Percentiles rank a stretch among this genome's conserved stretches.
Evolutionary conservation across 805 yeast genomes (phyloP).

Genomic region (Barnettozyma sp.): DNA sequence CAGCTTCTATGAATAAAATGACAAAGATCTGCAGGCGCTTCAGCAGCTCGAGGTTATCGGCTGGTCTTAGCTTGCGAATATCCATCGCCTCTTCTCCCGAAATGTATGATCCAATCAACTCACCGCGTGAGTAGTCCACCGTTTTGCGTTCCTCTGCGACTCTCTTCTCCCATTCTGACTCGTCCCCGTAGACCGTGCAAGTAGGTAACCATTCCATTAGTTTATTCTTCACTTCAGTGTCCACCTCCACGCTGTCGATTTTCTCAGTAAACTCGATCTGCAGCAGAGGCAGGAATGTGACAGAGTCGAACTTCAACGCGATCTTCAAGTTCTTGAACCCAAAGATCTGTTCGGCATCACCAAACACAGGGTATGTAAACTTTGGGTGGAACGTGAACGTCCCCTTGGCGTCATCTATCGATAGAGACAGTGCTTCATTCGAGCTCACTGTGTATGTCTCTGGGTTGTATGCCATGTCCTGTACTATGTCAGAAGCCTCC

Average conservation of each 20-base stretch:
- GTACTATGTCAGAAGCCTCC: too few species aligned
- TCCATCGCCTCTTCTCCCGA: slow-evolving; percentile 36
- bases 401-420: slow-evolving; percentile 51
- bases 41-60: slow-evolving; percentile 31
- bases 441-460: slow-evolving; percentile 72
- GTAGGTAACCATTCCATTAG: slow-evolving; percentile 57
- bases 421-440: slow-evolving; percentile 57
- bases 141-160: slow-evolving; percentile 40
- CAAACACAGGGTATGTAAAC: slow-evolving; percentile 91
- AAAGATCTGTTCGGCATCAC: slow-evolving; percentile 81
- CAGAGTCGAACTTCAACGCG: slow-evolving; percentile 63
- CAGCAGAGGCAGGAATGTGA: slow-evolving; percentile 66
- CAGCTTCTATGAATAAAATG: slow-evolving; percentile 86
- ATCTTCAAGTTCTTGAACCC: slow-evolving; percentile 73
- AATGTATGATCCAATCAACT: slow-evolving; percentile 29
- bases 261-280: slow-evolving; percentile 50
- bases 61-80: slow-evolving; percentile 39
- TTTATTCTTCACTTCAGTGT: slow-evolving; percentile 44
- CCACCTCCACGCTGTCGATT: slow-evolving; percentile 43
- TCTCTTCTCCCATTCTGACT: slow-evolving; percentile 55
- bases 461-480: slow-evolving; percentile 39
- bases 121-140: slow-evolving; percentile 10
- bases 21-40: slow-evolving; percentile 73
- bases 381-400: slow-evolving; percentile 63
- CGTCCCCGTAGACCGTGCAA: slow-evolving; percentile 54